Evolutionary conservation across 768 basidiomycete species (phyloP).

Genomic region (Roridomyces roridus): DNA sequence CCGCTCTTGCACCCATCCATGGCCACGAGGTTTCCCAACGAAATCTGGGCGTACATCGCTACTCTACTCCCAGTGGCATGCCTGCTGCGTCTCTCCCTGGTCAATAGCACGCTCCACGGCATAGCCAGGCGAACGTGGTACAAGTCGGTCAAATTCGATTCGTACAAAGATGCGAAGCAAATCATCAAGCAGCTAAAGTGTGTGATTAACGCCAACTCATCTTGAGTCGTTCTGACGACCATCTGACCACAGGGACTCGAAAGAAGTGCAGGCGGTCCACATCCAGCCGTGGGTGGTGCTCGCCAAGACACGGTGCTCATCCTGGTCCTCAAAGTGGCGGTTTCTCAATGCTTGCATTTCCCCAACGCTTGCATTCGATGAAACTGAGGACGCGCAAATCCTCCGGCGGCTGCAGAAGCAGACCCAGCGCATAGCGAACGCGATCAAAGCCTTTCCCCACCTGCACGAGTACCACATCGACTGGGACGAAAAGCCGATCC

Average conservation of each 20-base stretch:
- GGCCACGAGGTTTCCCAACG: slow-evolving; percentile 17
- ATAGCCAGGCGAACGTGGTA: slow-evolving; percentile 34
- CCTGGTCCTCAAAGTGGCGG: slow-evolving; percentile 36
- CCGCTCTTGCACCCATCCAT: not conserved
- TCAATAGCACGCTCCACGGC: slow-evolving; percentile 36
- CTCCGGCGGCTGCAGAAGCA: slow-evolving; percentile 45
- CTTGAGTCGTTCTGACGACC: not conserved
- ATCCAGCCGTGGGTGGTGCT: slow-evolving; percentile 50
- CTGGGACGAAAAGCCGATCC: slow-evolving; percentile 46
- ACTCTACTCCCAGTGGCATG: slow-evolving; percentile 30
- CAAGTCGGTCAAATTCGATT: slow-evolving; percentile 25
- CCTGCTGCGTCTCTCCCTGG: slow-evolving; percentile 28
- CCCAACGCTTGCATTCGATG: slow-evolving; percentile 33
- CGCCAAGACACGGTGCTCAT: slow-evolving; percentile 29
- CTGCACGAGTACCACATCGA: slow-evolving; percentile 44
- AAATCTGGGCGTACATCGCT: slow-evolving; percentile 38
- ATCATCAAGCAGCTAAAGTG: slow-evolving; percentile 37
- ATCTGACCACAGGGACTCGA: slow-evolving; percentile 28
- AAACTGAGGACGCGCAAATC: slow-evolving; percentile 37
- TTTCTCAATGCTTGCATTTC: slow-evolving; percentile 37
- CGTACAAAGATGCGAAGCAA: slow-evolving; percentile 24
- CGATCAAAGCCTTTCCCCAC: slow-evolving; percentile 38
- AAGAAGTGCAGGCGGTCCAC: slow-evolving; percentile 39
- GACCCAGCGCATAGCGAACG: slow-evolving; percentile 37
- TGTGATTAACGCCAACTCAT: slow-evolving; percentile 34